Evolutionary conservation across 2,329 filamentous ascomycete genomes (phyloP).

Genomic region (Hyphodiscus sp.): DNA sequence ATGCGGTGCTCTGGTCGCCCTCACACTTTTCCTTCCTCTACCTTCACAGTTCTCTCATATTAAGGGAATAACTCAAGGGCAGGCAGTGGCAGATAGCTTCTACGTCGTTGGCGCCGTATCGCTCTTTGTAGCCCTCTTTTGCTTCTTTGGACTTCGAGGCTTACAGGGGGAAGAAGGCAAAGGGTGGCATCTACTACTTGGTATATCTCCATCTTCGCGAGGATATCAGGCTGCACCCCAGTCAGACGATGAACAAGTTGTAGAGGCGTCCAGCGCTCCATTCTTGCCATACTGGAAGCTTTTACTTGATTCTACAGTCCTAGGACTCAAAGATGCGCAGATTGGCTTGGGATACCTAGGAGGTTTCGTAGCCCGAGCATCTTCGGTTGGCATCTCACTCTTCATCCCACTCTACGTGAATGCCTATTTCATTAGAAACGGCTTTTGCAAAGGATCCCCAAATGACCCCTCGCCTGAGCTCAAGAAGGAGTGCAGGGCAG

Average conservation of each 20-base stretch:
- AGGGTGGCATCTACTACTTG: conserved; percentile 55
- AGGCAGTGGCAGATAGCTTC: conserved; percentile 77
- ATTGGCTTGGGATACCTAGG: conserved; percentile 87
- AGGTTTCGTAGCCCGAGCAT: conserved; percentile 90
- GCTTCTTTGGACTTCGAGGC: conserved; percentile 68
- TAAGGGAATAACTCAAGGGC: conserved; percentile 62
- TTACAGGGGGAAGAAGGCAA: conserved; percentile 72
- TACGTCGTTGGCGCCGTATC: conserved; percentile 76
- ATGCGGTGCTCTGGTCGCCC: conserved; percentile 79
- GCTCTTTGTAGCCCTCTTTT: conserved; percentile 64
- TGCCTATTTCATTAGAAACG: conserved; percentile 76
- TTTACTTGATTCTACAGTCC: conserved; percentile 54
- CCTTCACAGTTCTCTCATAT: conserved; percentile 70
- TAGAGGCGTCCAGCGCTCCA: conserved; percentile 1
- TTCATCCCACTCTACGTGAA: conserved; percentile 94
- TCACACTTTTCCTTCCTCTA: conserved; percentile 77
- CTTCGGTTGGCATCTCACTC: conserved; percentile 88
- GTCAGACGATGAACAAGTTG: neutral
- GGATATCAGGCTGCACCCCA: conserved; percentile 12
- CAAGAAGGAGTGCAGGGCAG: conserved; percentile 76
- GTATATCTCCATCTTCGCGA: conserved; percentile 18
- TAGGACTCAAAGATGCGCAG: conserved; percentile 68
- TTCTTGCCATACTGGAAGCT: conserved; percentile 53
- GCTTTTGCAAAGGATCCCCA: conserved; percentile 66
- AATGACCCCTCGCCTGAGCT: conserved; percentile 64